phyloP scores from a whole-genome alignment of 495 filamentous ascomycete genomes.

The Xylaria cubensis region DNA sequence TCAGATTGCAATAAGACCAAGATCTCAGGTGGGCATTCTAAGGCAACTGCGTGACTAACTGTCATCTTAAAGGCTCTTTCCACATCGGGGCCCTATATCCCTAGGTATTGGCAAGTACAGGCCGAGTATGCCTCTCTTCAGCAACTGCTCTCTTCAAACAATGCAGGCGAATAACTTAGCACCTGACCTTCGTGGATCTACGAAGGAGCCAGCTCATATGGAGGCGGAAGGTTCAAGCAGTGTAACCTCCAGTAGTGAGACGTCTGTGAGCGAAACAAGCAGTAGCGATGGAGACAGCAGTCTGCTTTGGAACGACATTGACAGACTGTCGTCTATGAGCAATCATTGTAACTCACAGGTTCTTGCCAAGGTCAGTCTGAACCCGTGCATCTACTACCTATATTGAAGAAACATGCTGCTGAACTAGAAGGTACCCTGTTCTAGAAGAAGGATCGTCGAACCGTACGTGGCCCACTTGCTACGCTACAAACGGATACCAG shows the following conservation, averaged over 20 bases:
- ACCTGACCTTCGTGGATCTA: neutral
- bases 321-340: neutral
- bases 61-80: neutral
- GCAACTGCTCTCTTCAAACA: neutral
- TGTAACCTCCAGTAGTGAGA: neutral
- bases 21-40: neutral
- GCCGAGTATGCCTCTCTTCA: neutral
- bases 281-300: slow-evolving; percentile 5
- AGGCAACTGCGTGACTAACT: neutral
- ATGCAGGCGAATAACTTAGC: neutral
- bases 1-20: neutral
- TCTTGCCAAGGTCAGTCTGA: neutral
- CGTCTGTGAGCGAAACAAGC: neutral
- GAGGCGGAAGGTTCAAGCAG: neutral
- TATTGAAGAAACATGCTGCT: neutral
- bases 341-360: neutral
- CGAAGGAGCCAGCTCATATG: neutral
- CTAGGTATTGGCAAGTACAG: neutral
- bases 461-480: slow-evolving; percentile 5
- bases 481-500: slow-evolving; percentile 7
- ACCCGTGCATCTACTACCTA: neutral
- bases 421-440: neutral
- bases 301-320: neutral
- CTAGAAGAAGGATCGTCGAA: slow-evolving; percentile 3
- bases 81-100: neutral